These are phyloP conservation scores for Mycena floridula DNA, from an alignment of 768 basidiomycete genomes.

Conservation along the genomic window DNA sequence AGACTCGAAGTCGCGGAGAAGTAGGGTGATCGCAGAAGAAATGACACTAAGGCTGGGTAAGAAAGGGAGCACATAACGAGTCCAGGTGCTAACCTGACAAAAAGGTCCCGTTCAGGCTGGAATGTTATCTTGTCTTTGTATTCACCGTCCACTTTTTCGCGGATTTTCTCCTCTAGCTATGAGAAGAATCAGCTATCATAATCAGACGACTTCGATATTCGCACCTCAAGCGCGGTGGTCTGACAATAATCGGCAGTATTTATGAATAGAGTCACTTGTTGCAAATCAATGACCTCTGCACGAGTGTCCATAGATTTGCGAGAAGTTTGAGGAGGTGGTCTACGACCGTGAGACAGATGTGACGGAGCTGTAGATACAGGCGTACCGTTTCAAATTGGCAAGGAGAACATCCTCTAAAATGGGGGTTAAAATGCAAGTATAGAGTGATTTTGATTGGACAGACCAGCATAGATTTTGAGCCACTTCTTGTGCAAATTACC, in stretches of 20 bases:
- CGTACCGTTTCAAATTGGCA: constrained; percentile 64
- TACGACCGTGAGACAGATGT: background rate
- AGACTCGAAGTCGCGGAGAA: constrained; percentile 82
- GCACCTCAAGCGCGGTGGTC: constrained; percentile 80
- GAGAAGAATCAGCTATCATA: background rate
- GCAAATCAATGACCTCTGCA: constrained; percentile 69
- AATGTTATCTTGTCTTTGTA: constrained; percentile 78
- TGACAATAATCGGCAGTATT: constrained; percentile 99
- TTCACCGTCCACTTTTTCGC: constrained; percentile 70
- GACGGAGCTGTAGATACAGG: background rate
- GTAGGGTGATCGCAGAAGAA: constrained; percentile 72
- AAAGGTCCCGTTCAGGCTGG: constrained; percentile 82
- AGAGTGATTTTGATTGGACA: constrained; percentile 11
- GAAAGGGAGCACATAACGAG: background rate
- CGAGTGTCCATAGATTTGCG: constrained; percentile 77
- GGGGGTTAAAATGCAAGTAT: constrained; percentile 3
- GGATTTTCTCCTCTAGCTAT: constrained; percentile 90
- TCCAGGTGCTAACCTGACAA: constrained; percentile 60
- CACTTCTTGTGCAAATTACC: constrained; percentile 85
- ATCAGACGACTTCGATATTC: constrained; percentile 6
- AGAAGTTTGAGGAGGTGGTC: constrained; percentile 19
- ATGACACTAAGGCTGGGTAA: constrained; percentile 51
- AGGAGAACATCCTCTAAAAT: constrained; percentile 87
- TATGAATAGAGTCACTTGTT: constrained; percentile 81
- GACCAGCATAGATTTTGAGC: constrained; percentile 90